Evolutionary conservation across 768 basidiomycete genomes (phyloP).

Genomic region (Cantharellus anzutake): DNA sequence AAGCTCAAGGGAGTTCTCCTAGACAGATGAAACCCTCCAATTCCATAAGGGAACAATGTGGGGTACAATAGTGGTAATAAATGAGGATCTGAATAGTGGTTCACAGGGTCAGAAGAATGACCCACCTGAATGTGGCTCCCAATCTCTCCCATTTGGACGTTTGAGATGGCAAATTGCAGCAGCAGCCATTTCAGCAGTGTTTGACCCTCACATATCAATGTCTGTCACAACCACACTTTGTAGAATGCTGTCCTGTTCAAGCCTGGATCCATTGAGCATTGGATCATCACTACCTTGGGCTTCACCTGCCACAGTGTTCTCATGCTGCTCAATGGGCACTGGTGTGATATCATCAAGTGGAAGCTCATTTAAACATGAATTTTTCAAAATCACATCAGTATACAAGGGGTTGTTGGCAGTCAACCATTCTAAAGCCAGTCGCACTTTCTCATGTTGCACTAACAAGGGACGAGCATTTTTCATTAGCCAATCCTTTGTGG

Average conservation of each 20-base stretch:
- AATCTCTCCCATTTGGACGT: too few relatives aligned
- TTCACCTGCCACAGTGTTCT: neutral
- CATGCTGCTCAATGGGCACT: neutral
- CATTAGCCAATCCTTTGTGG: neutral
- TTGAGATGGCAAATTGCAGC: neutral
- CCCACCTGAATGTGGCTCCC: neutral
- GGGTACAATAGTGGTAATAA: slow-evolving; percentile 12
- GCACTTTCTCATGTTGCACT: neutral
- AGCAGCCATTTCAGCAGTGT: neutral
- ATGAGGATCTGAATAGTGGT: slow-evolving; percentile 6
- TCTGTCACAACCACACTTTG: neutral
- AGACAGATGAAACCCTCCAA: slow-evolving; percentile 5
- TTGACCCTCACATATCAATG: neutral
- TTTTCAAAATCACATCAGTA: neutral
- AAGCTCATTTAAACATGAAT: neutral
- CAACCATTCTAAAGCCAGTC: neutral
- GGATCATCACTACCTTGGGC: neutral
- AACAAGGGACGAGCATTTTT: neutral
- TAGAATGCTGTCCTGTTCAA: neutral
- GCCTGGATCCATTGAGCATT: neutral
- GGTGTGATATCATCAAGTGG: neutral
- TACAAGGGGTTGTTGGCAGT: neutral
- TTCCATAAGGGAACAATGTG: slow-evolving; percentile 11
- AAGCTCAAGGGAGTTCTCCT: neutral
- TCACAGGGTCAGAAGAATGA: slow-evolving; percentile 1